Evolutionary conservation across 768 basidiomycete species (phyloP), one percentile per base, ranked within the genome.

Genomic region (Boletus rubroflammeus): DNA sequence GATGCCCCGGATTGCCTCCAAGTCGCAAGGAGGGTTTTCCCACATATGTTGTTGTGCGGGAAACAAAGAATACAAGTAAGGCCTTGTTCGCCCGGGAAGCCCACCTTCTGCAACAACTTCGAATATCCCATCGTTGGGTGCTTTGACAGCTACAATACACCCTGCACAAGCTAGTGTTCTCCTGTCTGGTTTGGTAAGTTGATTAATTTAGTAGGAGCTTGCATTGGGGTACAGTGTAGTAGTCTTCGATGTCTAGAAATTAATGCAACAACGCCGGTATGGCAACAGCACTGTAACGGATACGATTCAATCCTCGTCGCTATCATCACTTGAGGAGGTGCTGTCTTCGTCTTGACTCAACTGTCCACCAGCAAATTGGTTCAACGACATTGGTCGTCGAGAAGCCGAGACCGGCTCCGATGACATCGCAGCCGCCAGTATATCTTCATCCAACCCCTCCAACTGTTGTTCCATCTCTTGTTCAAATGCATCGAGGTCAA

Each of bases 321-420:
- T 81, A 3, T 83, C 81, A 26, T 81, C 74, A 56, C 80, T 82
- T 9, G 78, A 78, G 17, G 77, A 76, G 52, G 77, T 80, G 38
- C 79, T 81, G 47, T 81, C 80, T 28, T 80, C 77, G 32, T 76
- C 72, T 34, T 58, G 72, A 40, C 68, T 73, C 59, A 67, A 63
- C 65, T 61, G 64, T 45, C 73, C 78, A 41, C 72, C 78, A 9
- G 74, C 82, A 55, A 79, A 75, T 54, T 75, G 72, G 54, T 77
- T 77, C 55, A 83, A 55, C 31, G 83, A 82, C 29, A 84, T 75
- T 13, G 81, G 81, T 34, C 66, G 68, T 40, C 66, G 53, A 36
- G 60, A n/a, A 43, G 58, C 50, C 3, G 65, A 54, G 17, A 65
- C 65, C 3, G 74, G 70, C 42, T 73, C 77, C 15, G 72, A 67